These are phyloP conservation scores for Suhomyces maxii DNA, from an alignment of 1,139 yeast species.

Conservation along the genomic window DNA sequence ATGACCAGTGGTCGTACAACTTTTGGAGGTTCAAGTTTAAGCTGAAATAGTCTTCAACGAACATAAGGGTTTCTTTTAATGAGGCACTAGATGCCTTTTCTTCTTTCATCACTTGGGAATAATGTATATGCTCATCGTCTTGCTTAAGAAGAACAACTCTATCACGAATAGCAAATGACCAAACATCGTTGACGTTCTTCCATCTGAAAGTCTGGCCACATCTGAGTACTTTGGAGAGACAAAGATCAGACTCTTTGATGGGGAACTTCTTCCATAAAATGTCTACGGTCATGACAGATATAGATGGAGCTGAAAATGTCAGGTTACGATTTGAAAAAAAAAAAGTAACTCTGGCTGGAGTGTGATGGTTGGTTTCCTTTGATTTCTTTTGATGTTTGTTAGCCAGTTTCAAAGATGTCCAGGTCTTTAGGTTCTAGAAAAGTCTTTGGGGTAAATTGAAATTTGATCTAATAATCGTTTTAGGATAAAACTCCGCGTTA, in stretches of 20 bases:
- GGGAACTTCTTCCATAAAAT: conserved; percentile 18
- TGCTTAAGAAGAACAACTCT: conserved; percentile 55
- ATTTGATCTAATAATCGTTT: too few species aligned
- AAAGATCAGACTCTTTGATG: conserved; percentile 45
- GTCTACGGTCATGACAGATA: conserved; percentile 9
- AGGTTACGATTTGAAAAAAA: not conserved
- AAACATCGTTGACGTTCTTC: conserved; percentile 57
- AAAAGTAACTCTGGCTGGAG: too few species aligned
- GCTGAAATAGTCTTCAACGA: conserved; percentile 70
- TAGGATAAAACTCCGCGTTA: not conserved
- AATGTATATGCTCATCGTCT: conserved; percentile 33
- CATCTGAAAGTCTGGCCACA: conserved; percentile 89
- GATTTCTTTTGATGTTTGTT: too few species aligned
- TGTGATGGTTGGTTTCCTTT: too few species aligned
- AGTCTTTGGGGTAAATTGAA: too few species aligned
- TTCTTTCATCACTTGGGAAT: conserved; percentile 29
- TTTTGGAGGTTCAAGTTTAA: conserved; percentile 53
- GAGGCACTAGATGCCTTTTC: not conserved
- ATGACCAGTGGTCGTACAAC: conserved; percentile 64
- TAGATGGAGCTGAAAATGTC: not conserved
- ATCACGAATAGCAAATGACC: conserved; percentile 58
- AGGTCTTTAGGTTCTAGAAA: too few species aligned
- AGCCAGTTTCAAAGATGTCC: too few species aligned
- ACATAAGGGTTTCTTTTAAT: conserved; percentile 28
- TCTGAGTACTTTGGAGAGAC: conserved; percentile 67